These are phyloP conservation scores for Euphorbia schlechtendalii DNA, from an alignment of 441 rosid species.

Conservation along the genomic window DNA sequence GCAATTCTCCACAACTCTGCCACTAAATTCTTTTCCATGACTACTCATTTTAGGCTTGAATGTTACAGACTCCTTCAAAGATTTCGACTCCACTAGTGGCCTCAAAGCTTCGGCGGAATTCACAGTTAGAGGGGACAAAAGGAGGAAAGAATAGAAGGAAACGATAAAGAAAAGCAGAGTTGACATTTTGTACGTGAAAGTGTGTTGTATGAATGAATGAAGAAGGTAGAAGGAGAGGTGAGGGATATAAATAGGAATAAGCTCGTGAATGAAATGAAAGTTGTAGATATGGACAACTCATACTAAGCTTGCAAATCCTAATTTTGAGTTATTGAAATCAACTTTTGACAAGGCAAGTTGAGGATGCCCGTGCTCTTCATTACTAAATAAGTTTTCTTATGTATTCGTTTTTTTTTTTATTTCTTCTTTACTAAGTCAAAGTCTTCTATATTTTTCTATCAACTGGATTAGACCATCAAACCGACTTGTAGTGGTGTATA, in stretches of 20 bases:
- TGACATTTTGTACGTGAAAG: too few relatives aligned
- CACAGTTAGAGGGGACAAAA: conserved; percentile 18
- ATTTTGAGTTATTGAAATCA: conserved; percentile 10
- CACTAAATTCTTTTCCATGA: neutral
- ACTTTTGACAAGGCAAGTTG: conserved; percentile 26
- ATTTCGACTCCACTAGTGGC: conserved; percentile 23
- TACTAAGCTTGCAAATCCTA: conserved; percentile 18
- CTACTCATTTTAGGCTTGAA: conserved; percentile 24
- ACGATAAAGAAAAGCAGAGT: conserved; percentile 16
- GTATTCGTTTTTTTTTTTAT: conserved; percentile 26
- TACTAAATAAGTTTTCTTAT: too few relatives aligned
- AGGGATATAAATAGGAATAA: conserved; percentile 29
- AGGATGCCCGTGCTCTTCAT: conserved; percentile 56
- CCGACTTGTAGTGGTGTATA: too few relatives aligned
- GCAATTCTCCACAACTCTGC: conserved; percentile 34
- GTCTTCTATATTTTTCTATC: conserved; percentile 4
- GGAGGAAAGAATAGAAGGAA: conserved; percentile 22
- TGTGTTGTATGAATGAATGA: neutral
- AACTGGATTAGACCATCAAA: too few relatives aligned
- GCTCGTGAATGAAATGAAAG: conserved; percentile 33
- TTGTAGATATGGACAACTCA: conserved; percentile 22
- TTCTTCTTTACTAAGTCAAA: conserved; percentile 15
- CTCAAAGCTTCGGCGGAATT: conserved; percentile 22
- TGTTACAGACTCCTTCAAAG: conserved; percentile 5
- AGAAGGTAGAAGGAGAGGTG: conserved; percentile 4